A percentile compares a stretch with the other conserved stretches of the same genome.
Evolutionary conservation across 306 rosid species (phyloP).

Genomic region (Mucuna pruriens): DNA sequence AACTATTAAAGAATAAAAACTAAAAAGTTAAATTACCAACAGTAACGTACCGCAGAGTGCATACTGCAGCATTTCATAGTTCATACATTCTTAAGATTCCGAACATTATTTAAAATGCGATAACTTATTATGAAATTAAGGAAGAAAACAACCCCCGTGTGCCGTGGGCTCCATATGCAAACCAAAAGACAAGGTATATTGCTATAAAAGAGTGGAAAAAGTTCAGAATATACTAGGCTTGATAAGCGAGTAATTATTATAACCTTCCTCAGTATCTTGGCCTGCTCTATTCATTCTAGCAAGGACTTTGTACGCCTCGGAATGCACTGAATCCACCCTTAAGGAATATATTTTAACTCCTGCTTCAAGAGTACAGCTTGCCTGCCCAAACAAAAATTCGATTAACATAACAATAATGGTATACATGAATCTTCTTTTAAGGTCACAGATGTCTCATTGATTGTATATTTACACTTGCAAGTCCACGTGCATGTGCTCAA

Average conservation of each 20-base stretch:
- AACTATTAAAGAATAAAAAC: slow-evolving; percentile 18
- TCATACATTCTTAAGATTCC: slow-evolving; percentile 23
- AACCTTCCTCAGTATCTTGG: slow-evolving; percentile 80
- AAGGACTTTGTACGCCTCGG: slow-evolving; percentile 92
- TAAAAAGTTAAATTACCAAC: slow-evolving; percentile 2
- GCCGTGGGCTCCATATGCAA: background rate
- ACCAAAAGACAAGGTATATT: background rate
- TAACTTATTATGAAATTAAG: background rate
- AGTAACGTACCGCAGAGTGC: background rate
- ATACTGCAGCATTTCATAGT: background rate
- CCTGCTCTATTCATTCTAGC: slow-evolving; percentile 93
- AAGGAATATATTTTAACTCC: slow-evolving; percentile 89
- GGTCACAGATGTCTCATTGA: background rate
- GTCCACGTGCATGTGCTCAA: background rate
- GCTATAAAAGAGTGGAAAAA: background rate
- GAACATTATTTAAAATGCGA: background rate
- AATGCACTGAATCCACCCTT: slow-evolving; percentile 92
- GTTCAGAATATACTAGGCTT: background rate
- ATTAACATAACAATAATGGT: slow-evolving; percentile 13
- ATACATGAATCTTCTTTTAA: background rate
- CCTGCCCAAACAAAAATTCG: slow-evolving; percentile 51
- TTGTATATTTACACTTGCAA: background rate
- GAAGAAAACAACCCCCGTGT: background rate
- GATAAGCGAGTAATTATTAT: slow-evolving; percentile 1
- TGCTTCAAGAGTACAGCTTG: slow-evolving; percentile 94